phyloP scores from a whole-genome alignment of 2,329 filamentous ascomycete species.

The Colletotrichum tropicicola region DNA sequence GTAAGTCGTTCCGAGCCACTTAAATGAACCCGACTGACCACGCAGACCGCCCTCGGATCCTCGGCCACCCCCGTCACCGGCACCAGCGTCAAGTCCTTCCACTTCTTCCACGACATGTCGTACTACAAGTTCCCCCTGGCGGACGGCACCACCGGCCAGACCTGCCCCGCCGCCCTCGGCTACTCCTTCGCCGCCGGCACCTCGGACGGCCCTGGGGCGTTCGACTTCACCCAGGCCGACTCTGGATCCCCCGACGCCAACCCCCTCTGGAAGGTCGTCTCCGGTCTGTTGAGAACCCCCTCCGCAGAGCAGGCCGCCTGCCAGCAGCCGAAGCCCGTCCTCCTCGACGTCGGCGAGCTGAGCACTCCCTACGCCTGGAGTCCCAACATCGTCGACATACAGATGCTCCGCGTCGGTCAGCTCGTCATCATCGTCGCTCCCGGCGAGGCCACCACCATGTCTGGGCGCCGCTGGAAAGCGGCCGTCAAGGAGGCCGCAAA shows the following conservation, averaged over 20 bases:
- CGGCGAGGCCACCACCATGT: conserved; percentile 93
- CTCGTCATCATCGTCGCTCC: conserved; percentile 85
- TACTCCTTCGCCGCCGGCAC: conserved; percentile 95
- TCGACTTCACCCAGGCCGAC: conserved; percentile 92
- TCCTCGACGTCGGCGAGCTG: conserved; percentile 90
- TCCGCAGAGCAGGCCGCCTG: conserved; percentile 76
- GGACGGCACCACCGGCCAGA: conserved; percentile 75
- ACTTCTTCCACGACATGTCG: conserved; percentile 86
- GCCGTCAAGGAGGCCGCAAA: conserved; percentile 66
- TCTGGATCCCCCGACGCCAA: conserved; percentile 73
- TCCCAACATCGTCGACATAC: conserved; percentile 91
- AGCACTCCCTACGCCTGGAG: conserved; percentile 83
- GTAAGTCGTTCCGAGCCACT: conserved; percentile 43
- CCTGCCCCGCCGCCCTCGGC: conserved; percentile 88
- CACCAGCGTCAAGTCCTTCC: conserved; percentile 79
- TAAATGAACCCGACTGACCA: conserved; percentile 17
- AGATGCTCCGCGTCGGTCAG: conserved; percentile 85
- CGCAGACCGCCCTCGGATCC: conserved; percentile 62
- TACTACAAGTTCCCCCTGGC: conserved; percentile 77
- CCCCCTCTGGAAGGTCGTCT: conserved; percentile 83
- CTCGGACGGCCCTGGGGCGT: conserved; percentile 87
- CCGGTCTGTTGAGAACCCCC: conserved; percentile 76
- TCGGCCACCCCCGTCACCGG: conserved; percentile 64
- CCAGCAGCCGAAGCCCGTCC: conserved; percentile 83
- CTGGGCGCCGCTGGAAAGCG: conserved; percentile 84